A percentile compares a stretch with the other conserved stretches of the same genome.
phyloP scores from a whole-genome alignment of 169 alveolate species.

The Ichthyophthirius multifiliis region DNA sequence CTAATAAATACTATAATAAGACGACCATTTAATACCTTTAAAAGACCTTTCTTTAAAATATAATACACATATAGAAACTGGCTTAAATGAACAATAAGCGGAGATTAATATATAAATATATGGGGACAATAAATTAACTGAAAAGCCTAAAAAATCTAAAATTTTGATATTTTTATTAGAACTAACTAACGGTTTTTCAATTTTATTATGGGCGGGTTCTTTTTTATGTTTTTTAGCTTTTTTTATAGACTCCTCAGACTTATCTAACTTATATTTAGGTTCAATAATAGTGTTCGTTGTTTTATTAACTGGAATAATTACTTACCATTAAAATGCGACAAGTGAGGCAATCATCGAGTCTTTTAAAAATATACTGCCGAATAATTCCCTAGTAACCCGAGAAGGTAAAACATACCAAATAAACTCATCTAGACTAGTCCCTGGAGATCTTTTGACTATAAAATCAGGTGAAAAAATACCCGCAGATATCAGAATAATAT shows the following conservation, averaged over 20 bases:
- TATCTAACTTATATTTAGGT: conserved; percentile 76
- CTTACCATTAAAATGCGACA: conserved; percentile 58
- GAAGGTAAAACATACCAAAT: conserved; percentile 49
- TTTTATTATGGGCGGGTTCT: conserved; percentile 78
- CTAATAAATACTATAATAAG: too few relatives aligned
- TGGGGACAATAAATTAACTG: conserved; percentile 82
- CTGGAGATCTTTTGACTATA: conserved; percentile 69
- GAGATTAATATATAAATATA: neutral
- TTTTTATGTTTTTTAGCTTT: conserved; percentile 73
- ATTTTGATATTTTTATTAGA: conserved; percentile 61
- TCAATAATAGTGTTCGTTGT: conserved; percentile 61
- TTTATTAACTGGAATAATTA: conserved; percentile 61
- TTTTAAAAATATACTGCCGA: conserved; percentile 70
- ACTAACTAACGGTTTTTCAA: conserved; percentile 73
- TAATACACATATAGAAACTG: neutral
- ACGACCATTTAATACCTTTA: too few relatives aligned
- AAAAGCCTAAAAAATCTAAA: conserved; percentile 71
- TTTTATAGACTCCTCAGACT: conserved; percentile 51
- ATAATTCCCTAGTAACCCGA: conserved; percentile 56
- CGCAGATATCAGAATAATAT: conserved; percentile 72
- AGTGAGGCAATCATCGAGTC: conserved; percentile 73
- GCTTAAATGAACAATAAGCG: neutral
- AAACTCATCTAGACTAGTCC: conserved; percentile 58
- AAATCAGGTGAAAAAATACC: conserved; percentile 76
- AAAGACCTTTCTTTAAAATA: too few relatives aligned